Evolutionary conservation across 495 filamentous ascomycete species (phyloP), one percentile per base, ranked within the genome.

Genomic region (Podospora australis): DNA sequence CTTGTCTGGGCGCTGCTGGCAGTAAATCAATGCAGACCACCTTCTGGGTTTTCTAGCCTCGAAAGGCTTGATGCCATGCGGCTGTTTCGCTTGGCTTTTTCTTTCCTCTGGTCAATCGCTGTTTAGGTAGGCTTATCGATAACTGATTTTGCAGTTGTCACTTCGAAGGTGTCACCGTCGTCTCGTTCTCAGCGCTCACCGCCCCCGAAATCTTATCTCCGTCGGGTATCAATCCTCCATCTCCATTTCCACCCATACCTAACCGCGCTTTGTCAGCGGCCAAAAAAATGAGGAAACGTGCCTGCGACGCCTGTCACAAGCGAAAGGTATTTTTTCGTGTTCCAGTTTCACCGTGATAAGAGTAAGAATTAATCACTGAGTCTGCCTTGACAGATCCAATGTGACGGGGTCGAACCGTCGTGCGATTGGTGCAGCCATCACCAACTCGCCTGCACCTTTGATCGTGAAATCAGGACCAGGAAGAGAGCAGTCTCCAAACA

Each of bases 351-450:
- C 19, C 7, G 19, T 3, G 20, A 6, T 3, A 24, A 28, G 19
- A 20, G n/a, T n/a, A n/a, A n/a, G n/a, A n/a, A n/a, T n/a, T n/a
- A n/a, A n/a, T 47, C 19, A 22, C 42, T 38, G 24, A 45, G 28
- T 11, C 9, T 36, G 30, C 30, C 9, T 17, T 30, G 3, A 13
- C 43, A 78, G 73, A 78, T 78, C 43, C 74, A 75, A 69, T 78
- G 75, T 47, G 75, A 78, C 48, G 63, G 59, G 9, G 67, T 59
- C 6, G 32, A 23, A 13, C 44, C 57, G 3, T 44, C 65, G 41
- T 78, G 75, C 62, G 72, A 78, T 56, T 78, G 75, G 75, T 78
- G 75, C 46, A 66, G 63, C 43, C 72, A 77, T 52, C 75, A 78
- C 50, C 60, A 69, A 41, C 64, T 70, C 3, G 53, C 67, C 11